Evolutionary conservation across 192 early-diverging fungal species (phyloP).

Genomic region (Linnemannia zychae): DNA sequence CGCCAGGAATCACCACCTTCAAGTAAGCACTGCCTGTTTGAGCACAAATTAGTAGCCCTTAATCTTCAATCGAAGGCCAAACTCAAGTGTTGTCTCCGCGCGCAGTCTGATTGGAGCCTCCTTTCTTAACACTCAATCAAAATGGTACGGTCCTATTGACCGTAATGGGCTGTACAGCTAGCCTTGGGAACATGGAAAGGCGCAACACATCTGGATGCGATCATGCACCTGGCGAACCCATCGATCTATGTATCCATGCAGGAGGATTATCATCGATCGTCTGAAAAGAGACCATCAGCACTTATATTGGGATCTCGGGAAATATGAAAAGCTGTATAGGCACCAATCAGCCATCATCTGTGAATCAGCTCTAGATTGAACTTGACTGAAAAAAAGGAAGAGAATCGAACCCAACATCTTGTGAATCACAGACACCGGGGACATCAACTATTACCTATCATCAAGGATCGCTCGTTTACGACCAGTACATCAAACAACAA

Average conservation of each 20-base stretch:
- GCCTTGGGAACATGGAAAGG: not conserved
- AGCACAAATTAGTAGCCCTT: not conserved
- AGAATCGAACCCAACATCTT: not conserved
- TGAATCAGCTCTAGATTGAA: not conserved
- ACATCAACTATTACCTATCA: not conserved
- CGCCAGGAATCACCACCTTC: not conserved
- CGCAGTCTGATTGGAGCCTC: slow-evolving; percentile 8
- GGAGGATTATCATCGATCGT: not conserved
- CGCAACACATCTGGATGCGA: not conserved
- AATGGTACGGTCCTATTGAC: not conserved
- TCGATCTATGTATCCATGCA: slow-evolving; percentile 23
- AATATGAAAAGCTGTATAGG: not conserved
- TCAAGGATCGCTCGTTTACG: not conserved
- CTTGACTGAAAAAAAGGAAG: not conserved
- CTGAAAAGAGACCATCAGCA: not conserved
- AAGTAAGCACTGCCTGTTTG: not conserved
- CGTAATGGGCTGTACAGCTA: not conserved
- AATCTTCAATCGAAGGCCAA: not conserved
- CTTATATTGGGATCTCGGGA: not conserved
- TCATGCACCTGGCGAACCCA: not conserved
- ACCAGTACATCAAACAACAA: slow-evolving; percentile 2
- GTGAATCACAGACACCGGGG: not conserved
- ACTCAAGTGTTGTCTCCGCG: too few species aligned
- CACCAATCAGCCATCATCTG: not conserved
- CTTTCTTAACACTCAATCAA: slow-evolving; percentile 13